Evolutionary conservation across 768 basidiomycete genomes (phyloP), one percentile per base, ranked within the genome.

Genomic region (Lactarius hatsudake): DNA sequence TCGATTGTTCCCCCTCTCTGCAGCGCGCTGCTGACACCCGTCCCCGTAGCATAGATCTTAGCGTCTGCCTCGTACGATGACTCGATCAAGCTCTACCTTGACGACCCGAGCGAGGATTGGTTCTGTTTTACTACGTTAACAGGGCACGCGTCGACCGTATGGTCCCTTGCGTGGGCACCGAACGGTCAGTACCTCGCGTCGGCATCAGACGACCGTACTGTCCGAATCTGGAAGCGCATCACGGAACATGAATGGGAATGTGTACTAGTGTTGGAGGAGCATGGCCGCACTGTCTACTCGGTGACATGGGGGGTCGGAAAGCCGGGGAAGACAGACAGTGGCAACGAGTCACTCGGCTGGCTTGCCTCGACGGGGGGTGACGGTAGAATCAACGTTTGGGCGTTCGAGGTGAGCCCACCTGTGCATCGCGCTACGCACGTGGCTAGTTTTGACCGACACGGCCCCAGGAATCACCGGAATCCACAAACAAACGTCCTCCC

Each of bases 61-160:
- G 96, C 96, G 32, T 98, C 96, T 2, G 93, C 87, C 4, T 98
- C 96, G 0, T 99, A 98, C 78, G 97, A 99, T 74, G 96, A 98
- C 72, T 94, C 91, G 2, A 90, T 99, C 75, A 94, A 93, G 68
- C 85, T 99, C 34, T 95, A 96, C 77, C 78, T 91, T 62, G 95
- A 98, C 72, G 96, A 98, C 75, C 94, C 94, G 0, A 86, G 86
- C 32, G 93, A 96, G 68, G 97, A 99, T 75, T 98, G 97, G 94
- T 92, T 85, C 72, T 90, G 89, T 73, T 90, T 94, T 69, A 76
- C 86, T 65, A 96, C 94, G 1, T 82, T 98, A 3, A 82, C 83
- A 0, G 93, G 91, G 10, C 94, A 97, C 73, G 72, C 79, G 0
- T 93, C 90, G 15, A 99, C 97, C 0, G 95, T 99, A 17, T 99